These are phyloP conservation scores for Suillus paluster DNA, from an alignment of 768 basidiomycete genomes.

Conservation along the genomic window DNA sequence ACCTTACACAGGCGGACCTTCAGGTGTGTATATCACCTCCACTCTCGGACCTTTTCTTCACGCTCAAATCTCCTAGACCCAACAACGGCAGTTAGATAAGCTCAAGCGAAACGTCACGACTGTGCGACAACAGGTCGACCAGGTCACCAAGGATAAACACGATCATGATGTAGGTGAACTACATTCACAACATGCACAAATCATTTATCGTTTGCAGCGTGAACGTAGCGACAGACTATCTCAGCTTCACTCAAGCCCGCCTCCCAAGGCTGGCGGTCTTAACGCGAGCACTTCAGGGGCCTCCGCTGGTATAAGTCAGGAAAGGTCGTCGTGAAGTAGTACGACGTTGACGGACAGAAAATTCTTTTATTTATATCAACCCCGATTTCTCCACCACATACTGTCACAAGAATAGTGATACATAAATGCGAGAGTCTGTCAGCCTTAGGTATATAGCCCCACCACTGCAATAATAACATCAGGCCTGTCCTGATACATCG, in stretches of 20 bases:
- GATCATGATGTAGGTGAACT: slow-evolving; percentile 24
- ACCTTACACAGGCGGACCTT: slow-evolving; percentile 47
- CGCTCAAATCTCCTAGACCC: slow-evolving; percentile 20
- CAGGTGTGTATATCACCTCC: slow-evolving; percentile 37
- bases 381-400: too few relatives aligned
- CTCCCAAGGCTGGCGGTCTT: not conserved
- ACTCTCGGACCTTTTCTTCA: not conserved
- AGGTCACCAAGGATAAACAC: slow-evolving; percentile 23
- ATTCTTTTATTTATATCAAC: not conserved
- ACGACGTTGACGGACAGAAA: not conserved
- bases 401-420: not conserved
- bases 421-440: not conserved
- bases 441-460: not conserved
- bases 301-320: slow-evolving; percentile 3
- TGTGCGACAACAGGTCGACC: slow-evolving; percentile 24
- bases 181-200: not conserved
- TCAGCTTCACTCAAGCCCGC: slow-evolving; percentile 11
- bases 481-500: too few relatives aligned
- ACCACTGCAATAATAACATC: not conserved
- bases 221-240: slow-evolving; percentile 25
- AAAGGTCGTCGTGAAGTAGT: not conserved
- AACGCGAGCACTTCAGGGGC: not conserved
- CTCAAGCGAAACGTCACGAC: slow-evolving; percentile 18
- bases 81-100: slow-evolving; percentile 26
- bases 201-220: slow-evolving; percentile 11